Base-by-base conservation (phyloP, 495 filamentous ascomycete genomes). In the Tuber borchii region DNA sequence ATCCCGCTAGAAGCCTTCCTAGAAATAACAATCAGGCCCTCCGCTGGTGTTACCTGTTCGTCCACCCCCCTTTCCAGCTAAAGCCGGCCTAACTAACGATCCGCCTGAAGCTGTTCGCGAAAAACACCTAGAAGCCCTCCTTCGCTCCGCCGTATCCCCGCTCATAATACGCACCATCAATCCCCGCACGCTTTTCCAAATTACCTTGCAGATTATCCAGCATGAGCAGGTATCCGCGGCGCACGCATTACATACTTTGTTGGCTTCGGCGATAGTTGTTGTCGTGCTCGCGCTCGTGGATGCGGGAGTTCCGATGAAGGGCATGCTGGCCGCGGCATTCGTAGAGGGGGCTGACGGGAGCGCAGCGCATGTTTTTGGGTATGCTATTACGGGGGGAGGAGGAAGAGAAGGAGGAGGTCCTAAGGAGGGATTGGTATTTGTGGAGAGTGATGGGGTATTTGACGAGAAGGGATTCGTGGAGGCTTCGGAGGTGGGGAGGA, bases 21-120 rank as follows among this genome's bases (percentile, higher is more conserved):
- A 73, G 95, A 98, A 83, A 92, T 98, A 44, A 90, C 93, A 83
- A 89, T 99, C 78, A 90, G 95, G 83, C 94, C 94, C 45, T 90
- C 91, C 61, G 88, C 88, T 76, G 93, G 94, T 71, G 91, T 96
- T 74, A 94, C 93, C 86, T 91, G 95, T 91, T 85, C 84, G 85
- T 81, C 84, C 78, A 80, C 46, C 75, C 85, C 79, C 85, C 69
- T 71, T 45, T 69, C 79, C 45, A 85, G 84, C 75, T 82, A 84
- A 74, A 83, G 83, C 72, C 81, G 26, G 17, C 37, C 20, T 72
- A 65, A 4, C 44, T 87, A 70, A 85, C 84, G 37, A 84, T 86
- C 78, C 85, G 86, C 72, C 81, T 85, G 69, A 85, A 94, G 89
- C 90, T 74, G 89, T 90, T 76, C 83, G 88, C 79, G 91, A 94